A percentile compares a stretch with the other conserved stretches of the same genome.
These are phyloP conservation scores for Lentinula sp. DNA, from an alignment of 768 basidiomycete genomes.

Conservation along the genomic window DNA sequence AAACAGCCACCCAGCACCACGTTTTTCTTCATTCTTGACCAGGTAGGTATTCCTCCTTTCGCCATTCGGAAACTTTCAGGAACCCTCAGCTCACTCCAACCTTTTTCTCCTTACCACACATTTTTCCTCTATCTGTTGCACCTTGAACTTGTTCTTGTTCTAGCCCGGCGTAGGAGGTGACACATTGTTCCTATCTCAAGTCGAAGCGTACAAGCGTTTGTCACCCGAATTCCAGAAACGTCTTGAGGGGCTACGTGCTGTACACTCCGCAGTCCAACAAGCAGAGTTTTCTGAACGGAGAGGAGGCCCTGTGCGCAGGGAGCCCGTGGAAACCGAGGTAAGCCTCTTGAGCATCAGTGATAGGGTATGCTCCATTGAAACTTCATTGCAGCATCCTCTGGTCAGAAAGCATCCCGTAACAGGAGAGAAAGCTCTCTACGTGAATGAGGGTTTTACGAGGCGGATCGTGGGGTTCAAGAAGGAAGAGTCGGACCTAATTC, in stretches of 20 bases:
- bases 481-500: slow-evolving; percentile 49
- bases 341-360: neutral
- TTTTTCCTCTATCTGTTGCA: neutral
- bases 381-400: slow-evolving; percentile 36
- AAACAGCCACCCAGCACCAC: slow-evolving; percentile 50
- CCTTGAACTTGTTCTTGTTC: neutral
- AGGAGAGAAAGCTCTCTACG: slow-evolving; percentile 54
- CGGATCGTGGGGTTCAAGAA: slow-evolving; percentile 49
- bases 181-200: slow-evolving; percentile 51
- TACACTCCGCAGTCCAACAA: slow-evolving; percentile 51
- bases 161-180: slow-evolving; percentile 41
- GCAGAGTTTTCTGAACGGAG: slow-evolving; percentile 37
- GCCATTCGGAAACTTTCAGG: neutral
- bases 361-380: neutral
- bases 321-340: slow-evolving; percentile 42
- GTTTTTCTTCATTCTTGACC: slow-evolving; percentile 51
- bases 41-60: neutral
- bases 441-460: slow-evolving; percentile 50
- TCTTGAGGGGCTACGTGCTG: slow-evolving; percentile 49
- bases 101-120: neutral
- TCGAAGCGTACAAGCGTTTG: slow-evolving; percentile 54
- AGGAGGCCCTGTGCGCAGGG: slow-evolving; percentile 42
- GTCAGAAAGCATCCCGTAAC: slow-evolving; percentile 58
- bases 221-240: slow-evolving; percentile 51
- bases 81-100: neutral